Conservation (phyloP, 2,329 filamentous ascomycete genomes). For the Aureobasidium lini region DNA sequence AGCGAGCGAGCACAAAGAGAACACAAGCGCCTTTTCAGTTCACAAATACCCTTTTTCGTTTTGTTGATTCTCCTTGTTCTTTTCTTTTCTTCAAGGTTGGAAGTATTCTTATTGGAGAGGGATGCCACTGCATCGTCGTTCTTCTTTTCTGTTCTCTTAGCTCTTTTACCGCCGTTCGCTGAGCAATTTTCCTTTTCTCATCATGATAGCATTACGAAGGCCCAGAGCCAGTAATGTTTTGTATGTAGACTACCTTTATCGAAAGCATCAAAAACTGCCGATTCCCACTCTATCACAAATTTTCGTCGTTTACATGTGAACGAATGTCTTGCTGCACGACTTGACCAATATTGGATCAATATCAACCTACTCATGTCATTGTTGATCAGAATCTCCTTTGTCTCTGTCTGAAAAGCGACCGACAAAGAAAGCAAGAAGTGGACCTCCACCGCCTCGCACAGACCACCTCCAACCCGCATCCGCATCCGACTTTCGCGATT, state of each 20-base stretch:
- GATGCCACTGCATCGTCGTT: not conserved
- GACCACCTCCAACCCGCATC: not conserved
- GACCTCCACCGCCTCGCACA: not conserved
- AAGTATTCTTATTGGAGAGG: not conserved
- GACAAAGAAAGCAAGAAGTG: too few relatives aligned
- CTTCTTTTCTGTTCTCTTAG: not conserved
- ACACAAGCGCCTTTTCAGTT: not conserved
- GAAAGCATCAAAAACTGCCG: not conserved
- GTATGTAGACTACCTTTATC: constrained; percentile 5
- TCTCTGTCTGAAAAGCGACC: not conserved
- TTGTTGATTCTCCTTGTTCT: constrained; percentile 1
- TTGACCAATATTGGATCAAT: not conserved
- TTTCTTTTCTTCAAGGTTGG: not conserved
- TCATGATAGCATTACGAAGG: constrained; percentile 10
- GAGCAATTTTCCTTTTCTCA: not conserved
- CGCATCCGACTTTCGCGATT: not conserved
- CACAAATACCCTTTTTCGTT: constrained; percentile 2
- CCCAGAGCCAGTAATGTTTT: constrained; percentile 10
- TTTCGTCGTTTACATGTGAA: not conserved
- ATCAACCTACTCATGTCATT: not conserved
- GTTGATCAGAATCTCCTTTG: not conserved
- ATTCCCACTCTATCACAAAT: not conserved
- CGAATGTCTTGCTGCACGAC: not conserved
- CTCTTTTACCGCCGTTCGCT: not conserved
- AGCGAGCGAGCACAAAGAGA: not conserved